These are phyloP conservation scores for Pseudogymnoascus sp. DNA, from an alignment of 2,329 filamentous ascomycete genomes.

Conservation along the genomic window DNA sequence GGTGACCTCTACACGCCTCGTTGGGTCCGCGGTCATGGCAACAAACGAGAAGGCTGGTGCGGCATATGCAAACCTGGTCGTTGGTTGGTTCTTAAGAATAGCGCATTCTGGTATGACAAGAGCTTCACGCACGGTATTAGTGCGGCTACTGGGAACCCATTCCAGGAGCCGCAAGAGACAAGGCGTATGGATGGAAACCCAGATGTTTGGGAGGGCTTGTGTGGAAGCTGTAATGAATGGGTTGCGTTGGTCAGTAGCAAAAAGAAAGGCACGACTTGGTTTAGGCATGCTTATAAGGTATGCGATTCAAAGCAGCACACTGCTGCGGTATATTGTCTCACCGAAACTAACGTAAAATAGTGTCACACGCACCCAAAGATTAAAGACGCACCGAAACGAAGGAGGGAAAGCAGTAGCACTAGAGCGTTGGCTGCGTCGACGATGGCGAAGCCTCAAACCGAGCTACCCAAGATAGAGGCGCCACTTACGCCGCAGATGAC, in stretches of 20 bases:
- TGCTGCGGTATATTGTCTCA: neutral
- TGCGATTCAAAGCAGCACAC: slow-evolving; percentile 19
- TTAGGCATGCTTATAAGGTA: slow-evolving; percentile 82
- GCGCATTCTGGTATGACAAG: slow-evolving; percentile 90
- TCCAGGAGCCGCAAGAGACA: slow-evolving; percentile 69
- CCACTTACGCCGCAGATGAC: slow-evolving; percentile 41
- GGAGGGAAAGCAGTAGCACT: slow-evolving; percentile 52
- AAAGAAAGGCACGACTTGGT: slow-evolving; percentile 91
- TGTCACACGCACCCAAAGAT: slow-evolving; percentile 66
- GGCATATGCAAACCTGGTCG: slow-evolving; percentile 79
- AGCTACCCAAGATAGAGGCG: slow-evolving; percentile 35
- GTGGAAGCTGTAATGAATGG: slow-evolving; percentile 73
- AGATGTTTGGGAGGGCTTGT: slow-evolving; percentile 75
- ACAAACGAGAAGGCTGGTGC: slow-evolving; percentile 85
- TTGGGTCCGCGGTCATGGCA: slow-evolving; percentile 80
- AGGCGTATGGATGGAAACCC: slow-evolving; percentile 72
- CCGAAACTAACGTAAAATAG: slow-evolving; percentile 32
- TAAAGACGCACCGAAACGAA: slow-evolving; percentile 62
- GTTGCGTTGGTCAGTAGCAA: slow-evolving; percentile 76
- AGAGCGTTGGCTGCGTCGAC: slow-evolving; percentile 30
- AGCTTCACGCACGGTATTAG: slow-evolving; percentile 83
- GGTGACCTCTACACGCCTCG: slow-evolving; percentile 76
- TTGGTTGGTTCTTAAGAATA: slow-evolving; percentile 85
- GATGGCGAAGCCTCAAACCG: slow-evolving; percentile 35
- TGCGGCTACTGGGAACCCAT: slow-evolving; percentile 69